Evolutionary conservation across 1,139 yeast species (phyloP).

Genomic region (Hansenula sp.): DNA sequence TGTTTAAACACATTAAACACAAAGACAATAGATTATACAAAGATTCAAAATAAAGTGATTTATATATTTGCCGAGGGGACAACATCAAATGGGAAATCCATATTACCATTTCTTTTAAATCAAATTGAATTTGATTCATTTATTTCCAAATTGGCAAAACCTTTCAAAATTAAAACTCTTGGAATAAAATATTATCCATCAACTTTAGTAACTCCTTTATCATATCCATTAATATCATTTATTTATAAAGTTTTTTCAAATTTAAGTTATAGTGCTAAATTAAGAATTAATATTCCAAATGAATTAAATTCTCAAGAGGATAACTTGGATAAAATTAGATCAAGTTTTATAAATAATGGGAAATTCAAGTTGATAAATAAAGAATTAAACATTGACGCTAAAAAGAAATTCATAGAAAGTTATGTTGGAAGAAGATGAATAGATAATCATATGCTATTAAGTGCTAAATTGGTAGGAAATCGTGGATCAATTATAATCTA

Average conservation of each 20-base stretch:
- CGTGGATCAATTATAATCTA: too few species aligned
- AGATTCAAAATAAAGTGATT: slow-evolving; percentile 33
- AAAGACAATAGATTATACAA: not conserved
- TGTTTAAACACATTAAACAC: not conserved
- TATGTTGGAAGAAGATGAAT: slow-evolving; percentile 12
- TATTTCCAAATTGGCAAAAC: slow-evolving; percentile 15
- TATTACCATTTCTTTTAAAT: slow-evolving; percentile 41
- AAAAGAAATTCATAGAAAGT: slow-evolving; percentile 30
- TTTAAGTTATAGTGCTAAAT: slow-evolving; percentile 23
- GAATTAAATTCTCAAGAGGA: slow-evolving; percentile 14
- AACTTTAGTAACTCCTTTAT: slow-evolving; percentile 27
- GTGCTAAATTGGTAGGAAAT: too few species aligned
- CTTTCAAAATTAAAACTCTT: slow-evolving; percentile 37
- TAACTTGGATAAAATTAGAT: slow-evolving; percentile 27
- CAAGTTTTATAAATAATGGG: slow-evolving; percentile 33
- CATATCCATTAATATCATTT: slow-evolving; percentile 13
- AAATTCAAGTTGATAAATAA: slow-evolving; percentile 33
- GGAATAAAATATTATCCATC: slow-evolving; percentile 40
- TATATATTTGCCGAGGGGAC: slow-evolving; percentile 66
- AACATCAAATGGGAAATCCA: slow-evolving; percentile 59
- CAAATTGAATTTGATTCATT: slow-evolving; percentile 22
- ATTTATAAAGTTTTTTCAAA: slow-evolving; percentile 19
- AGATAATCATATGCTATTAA: too few species aligned
- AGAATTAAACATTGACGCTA: slow-evolving; percentile 27
- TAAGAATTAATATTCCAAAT: slow-evolving; percentile 25